Evolutionary conservation across 1,139 yeast species (phyloP), one percentile per base, ranked within the genome.

Genomic region (Debaryomyces sp.): DNA sequence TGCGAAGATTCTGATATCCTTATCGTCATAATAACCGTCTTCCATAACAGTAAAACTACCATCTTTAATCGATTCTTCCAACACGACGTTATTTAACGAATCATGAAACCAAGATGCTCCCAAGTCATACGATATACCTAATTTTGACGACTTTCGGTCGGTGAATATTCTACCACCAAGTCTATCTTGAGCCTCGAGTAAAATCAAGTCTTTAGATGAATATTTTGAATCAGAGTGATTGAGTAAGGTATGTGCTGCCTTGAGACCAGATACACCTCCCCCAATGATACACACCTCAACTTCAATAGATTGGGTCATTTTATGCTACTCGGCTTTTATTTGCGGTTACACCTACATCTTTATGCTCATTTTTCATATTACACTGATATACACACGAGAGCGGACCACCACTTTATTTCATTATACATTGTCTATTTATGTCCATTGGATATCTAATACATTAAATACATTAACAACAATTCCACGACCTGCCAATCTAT

Each of bases 51-150:
- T 67, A 48, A 74, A 71, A 33, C 54, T 50, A 2, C 54, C 64
- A 2, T 60, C 64, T 2, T 55, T 59, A 6, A 65, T 47, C n/a
- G 71, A 58, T 32, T 72, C 71, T 34, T 62, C 53, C 37, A 76
- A 63, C 7, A 87, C 73, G 5, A 76, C 76, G 60, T 90, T 90
- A 39, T 79, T 75, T 44, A 89, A 68, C 0, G 90, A 82, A 58
- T 89, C 96, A 62, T 90, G 97, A 58, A 87, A 87, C 97, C 97
- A 90, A 4, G 92, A 81, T 0, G 96, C 96, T 0, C 97, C 97
- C 18, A 89, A 56, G 64, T 90, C 97, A 60, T 86, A 85, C 6
- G 58, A 48, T 22, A 60, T 58, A 1, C 77, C 78, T 9, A 70
- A 48, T 44, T 65, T 65, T 12, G 76, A 70, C 39, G 61, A 59